Conservation (phyloP, 1,284 basidiomycete species). For the Fomitopsis betulina region DNA sequence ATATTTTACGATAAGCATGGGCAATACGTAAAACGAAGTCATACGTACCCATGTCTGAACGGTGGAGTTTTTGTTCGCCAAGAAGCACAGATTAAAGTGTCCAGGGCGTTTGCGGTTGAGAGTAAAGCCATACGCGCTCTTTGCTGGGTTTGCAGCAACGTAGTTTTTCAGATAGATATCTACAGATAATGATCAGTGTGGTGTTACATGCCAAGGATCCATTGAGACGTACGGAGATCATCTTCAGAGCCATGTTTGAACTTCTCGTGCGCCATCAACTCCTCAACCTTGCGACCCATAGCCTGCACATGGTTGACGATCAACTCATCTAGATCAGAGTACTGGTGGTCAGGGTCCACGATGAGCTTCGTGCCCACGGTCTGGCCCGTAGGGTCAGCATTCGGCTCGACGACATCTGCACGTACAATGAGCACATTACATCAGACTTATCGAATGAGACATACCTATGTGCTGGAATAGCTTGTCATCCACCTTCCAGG, state of each 20-base stretch:
- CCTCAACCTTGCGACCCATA: constrained; percentile 91
- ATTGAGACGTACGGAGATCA: constrained; percentile 74
- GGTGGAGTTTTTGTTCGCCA: constrained; percentile 87
- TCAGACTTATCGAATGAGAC: neutral
- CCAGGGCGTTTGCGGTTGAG: constrained; percentile 89
- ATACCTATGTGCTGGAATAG: constrained; percentile 95
- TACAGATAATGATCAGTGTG: constrained; percentile 27
- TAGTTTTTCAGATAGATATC: constrained; percentile 89
- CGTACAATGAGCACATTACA: constrained; percentile 2
- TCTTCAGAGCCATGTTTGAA: constrained; percentile 88
- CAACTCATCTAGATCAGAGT: constrained; percentile 95
- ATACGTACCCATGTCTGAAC: constrained; percentile 85
- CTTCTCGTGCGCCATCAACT: constrained; percentile 94
- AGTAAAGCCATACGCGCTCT: constrained; percentile 95
- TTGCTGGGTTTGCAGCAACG: constrained; percentile 88
- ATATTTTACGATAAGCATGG: constrained; percentile 2
- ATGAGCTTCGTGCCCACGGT: constrained; percentile 71
- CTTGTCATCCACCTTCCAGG: constrained; percentile 98
- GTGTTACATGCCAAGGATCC: neutral
- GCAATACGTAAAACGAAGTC: constrained; percentile 32
- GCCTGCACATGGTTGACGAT: constrained; percentile 98
- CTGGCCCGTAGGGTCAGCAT: constrained; percentile 66
- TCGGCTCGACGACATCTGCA: constrained; percentile 87
- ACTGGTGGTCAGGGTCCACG: constrained; percentile 80
- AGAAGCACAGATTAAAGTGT: constrained; percentile 91